Evolutionary conservation across 208 protist genomes (phyloP).

Genomic region (Trypanosoma rangeli): DNA sequence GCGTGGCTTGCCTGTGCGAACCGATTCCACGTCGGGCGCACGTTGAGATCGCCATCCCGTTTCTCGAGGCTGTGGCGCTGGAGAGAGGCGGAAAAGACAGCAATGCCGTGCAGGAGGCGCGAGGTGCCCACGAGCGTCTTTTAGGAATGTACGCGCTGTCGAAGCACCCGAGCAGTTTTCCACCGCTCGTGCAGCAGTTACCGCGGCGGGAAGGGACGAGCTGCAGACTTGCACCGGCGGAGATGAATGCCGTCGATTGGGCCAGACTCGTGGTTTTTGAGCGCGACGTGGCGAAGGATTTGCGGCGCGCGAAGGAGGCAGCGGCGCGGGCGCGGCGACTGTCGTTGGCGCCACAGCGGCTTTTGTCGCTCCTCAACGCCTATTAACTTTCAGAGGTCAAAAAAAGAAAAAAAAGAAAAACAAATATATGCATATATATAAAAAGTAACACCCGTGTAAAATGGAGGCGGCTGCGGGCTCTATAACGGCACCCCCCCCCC

Average conservation of each 20-base stretch:
- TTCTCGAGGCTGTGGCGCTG: slow-evolving; percentile 58
- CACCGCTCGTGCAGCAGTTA: slow-evolving; percentile 48
- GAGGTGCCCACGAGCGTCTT: slow-evolving; percentile 59
- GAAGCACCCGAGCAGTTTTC: slow-evolving; percentile 37
- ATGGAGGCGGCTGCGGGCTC: neutral
- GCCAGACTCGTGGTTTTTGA: slow-evolving; percentile 65
- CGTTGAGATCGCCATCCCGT: slow-evolving; percentile 46
- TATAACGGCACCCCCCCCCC: neutral
- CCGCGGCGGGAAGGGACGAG: neutral
- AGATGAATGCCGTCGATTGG: slow-evolving; percentile 69
- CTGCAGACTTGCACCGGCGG: slow-evolving; percentile 15
- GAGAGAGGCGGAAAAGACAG: slow-evolving; percentile 16
- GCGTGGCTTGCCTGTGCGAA: slow-evolving; percentile 42
- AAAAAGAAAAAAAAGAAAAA: neutral
- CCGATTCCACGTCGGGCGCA: slow-evolving; percentile 50
- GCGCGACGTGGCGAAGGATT: slow-evolving; percentile 64
- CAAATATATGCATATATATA: neutral
- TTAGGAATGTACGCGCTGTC: slow-evolving; percentile 56
- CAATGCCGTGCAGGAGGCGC: slow-evolving; percentile 30
- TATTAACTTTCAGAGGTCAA: slow-evolving; percentile 17
- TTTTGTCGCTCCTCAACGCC: slow-evolving; percentile 57
- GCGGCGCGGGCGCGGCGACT: slow-evolving; percentile 46
- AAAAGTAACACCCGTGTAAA: slow-evolving; percentile 1
- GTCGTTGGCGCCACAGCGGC: slow-evolving; percentile 57
- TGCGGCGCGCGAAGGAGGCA: slow-evolving; percentile 48